phyloP scores from a whole-genome alignment of 2,329 filamentous ascomycete genomes.

The Colletotrichum lindemuthianum region DNA sequence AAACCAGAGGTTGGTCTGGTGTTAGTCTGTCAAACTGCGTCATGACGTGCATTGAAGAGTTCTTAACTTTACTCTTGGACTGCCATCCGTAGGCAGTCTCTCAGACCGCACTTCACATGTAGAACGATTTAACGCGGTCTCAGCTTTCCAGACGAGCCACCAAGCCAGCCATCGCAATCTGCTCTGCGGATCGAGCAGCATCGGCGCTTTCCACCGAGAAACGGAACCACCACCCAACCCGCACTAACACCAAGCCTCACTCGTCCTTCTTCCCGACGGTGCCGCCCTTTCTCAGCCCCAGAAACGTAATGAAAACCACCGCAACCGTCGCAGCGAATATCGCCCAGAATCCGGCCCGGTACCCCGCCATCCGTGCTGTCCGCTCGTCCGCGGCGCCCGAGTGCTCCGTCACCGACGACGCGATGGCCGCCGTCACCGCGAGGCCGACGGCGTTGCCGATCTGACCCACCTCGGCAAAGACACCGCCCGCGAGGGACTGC shows the following conservation, averaged over 20 bases:
- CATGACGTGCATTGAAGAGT: no score
- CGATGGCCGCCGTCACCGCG: constrained; percentile 60
- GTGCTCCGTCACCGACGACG: constrained; percentile 54
- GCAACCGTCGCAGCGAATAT: constrained; percentile 57
- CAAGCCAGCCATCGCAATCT: background rate
- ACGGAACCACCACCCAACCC: background rate
- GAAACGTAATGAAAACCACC: constrained; percentile 48
- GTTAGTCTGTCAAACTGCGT: no score
- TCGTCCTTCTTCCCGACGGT: constrained; percentile 58
- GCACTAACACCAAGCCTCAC: constrained; percentile 5
- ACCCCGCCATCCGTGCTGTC: constrained; percentile 59
- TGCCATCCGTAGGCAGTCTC: no score
- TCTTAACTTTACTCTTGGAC: no score
- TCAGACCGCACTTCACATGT: no score
- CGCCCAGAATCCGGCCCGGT: constrained; percentile 63
- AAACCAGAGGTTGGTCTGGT: background rate
- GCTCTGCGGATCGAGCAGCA: no score
- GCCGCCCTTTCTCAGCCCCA: constrained; percentile 57
- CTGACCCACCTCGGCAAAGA: constrained; percentile 68
- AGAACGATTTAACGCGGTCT: no score
- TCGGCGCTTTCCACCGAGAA: background rate
- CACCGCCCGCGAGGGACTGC: constrained; percentile 67
- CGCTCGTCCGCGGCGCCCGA: constrained; percentile 39
- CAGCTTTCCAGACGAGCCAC: background rate
- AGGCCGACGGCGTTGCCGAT: constrained; percentile 66